Percentiles rank a stretch among this genome's conserved stretches.
phyloP scores from a whole-genome alignment of 2,329 filamentous ascomycete genomes.

The Bipolaris gigantea region DNA sequence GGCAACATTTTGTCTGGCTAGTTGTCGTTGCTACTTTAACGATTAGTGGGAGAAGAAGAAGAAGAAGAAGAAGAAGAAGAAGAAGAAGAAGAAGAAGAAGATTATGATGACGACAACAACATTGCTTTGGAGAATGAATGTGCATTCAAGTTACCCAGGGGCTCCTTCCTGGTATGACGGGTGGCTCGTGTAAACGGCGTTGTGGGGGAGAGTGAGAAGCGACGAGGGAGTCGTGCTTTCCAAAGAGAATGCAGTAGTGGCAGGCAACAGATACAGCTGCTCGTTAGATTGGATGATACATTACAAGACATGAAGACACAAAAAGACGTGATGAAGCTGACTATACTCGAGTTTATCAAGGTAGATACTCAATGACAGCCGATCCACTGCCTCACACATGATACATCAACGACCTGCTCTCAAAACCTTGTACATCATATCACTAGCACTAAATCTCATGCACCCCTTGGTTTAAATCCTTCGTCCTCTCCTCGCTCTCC shows the following conservation, averaged over 20 bases:
- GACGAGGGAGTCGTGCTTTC: too few species aligned
- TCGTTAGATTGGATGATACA: too few species aligned
- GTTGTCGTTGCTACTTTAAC: background rate
- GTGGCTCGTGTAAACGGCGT: too few species aligned
- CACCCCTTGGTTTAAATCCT: constrained; percentile 37
- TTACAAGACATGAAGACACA: too few species aligned
- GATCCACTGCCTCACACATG: background rate
- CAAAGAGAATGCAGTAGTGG: too few species aligned
- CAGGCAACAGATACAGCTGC: too few species aligned
- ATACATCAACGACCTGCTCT: background rate
- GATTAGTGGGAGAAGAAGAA: background rate
- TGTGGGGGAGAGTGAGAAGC: too few species aligned
- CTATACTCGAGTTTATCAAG: background rate
- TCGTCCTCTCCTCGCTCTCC: constrained; percentile 52
- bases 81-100: background rate
- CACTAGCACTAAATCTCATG: constrained; percentile 26
- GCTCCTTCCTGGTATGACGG: too few species aligned
- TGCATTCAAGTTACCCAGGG: too few species aligned
- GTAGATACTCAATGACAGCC: constrained; percentile 8
- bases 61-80: background rate
- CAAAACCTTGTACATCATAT: too few species aligned
- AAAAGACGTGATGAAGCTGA: too few species aligned
- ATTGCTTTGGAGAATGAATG: background rate
- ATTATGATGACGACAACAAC: background rate
- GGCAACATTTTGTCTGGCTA: constrained; percentile 16